These are phyloP conservation scores for Xylariaceae sp. DNA, from an alignment of 2,329 filamentous ascomycete species.

Conservation along the genomic window DNA sequence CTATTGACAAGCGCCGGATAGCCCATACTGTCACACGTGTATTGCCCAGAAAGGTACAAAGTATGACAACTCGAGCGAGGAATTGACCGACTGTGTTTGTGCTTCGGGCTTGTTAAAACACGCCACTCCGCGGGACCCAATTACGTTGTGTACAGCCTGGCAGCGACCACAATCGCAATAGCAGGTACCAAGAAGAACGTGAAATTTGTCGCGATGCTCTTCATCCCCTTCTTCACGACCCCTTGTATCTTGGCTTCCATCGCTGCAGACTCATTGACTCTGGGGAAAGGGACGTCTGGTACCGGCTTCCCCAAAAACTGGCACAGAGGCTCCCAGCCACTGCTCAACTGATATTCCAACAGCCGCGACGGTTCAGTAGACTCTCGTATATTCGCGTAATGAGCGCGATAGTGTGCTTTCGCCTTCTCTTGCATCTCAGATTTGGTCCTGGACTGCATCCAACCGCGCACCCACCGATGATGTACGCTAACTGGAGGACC, in stretches of 20 bases:
- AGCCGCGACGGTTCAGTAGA: neutral
- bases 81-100: too few relatives aligned
- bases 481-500: neutral
- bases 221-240: neutral
- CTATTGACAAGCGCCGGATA: too few relatives aligned
- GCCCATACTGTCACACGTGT: too few relatives aligned
- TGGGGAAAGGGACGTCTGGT: neutral
- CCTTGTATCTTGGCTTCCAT: neutral
- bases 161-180: neutral
- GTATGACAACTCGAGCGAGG: too few relatives aligned
- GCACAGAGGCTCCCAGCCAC: neutral
- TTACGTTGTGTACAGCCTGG: too few relatives aligned
- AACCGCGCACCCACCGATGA: neutral
- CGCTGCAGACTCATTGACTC: neutral
- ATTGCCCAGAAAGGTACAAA: too few relatives aligned
- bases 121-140: too few relatives aligned
- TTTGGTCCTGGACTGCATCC: neutral
- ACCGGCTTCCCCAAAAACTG: neutral
- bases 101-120: too few relatives aligned
- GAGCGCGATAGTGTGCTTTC: neutral
- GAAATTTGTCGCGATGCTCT: neutral
- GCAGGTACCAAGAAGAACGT: neutral
- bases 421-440: neutral
- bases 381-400: neutral
- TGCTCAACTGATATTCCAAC: neutral